Percentiles rank a stretch among this genome's conserved stretches.
Evolutionary conservation across 2,329 filamentous ascomycete species (phyloP).

Genomic region (Aureobasidium sp.): DNA sequence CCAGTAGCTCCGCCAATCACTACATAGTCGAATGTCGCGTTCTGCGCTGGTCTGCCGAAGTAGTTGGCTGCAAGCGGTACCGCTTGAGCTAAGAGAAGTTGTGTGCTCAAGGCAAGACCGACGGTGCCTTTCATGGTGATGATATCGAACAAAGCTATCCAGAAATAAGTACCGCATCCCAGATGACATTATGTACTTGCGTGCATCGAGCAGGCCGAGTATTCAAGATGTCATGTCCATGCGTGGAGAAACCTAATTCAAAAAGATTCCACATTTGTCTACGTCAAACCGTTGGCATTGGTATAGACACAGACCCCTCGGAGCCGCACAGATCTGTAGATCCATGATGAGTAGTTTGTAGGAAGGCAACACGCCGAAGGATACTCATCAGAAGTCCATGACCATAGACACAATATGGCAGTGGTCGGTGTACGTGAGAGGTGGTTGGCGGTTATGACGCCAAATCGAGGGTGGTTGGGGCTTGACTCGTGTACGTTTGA

Average conservation of each 20-base stretch:
- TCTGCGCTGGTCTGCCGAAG: neutral
- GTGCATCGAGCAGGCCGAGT: neutral
- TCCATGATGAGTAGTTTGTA: neutral
- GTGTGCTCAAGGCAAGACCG: neutral
- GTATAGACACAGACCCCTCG: neutral
- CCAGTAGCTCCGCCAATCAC: conserved; percentile 20
- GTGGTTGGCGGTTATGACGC: neutral
- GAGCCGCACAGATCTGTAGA: neutral
- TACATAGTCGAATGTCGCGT: conserved; percentile 21
- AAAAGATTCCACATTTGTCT: neutral
- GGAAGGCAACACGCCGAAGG: neutral
- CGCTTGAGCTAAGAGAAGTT: neutral
- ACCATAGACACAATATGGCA: neutral
- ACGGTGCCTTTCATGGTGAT: neutral
- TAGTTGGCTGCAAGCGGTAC: neutral
- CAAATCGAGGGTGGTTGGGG: neutral
- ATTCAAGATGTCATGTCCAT: neutral
- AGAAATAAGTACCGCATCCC: neutral
- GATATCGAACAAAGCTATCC: neutral
- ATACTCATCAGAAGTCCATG: too few species aligned
- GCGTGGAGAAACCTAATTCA: neutral
- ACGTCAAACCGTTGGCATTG: conserved; percentile 1
- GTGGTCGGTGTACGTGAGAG: neutral
- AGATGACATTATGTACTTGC: neutral
- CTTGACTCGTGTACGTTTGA: neutral